A percentile compares a stretch with the other conserved stretches of the same genome.
Evolutionary conservation across 139 green algal species (phyloP).

Genomic region (Bryopsis sp.): DNA sequence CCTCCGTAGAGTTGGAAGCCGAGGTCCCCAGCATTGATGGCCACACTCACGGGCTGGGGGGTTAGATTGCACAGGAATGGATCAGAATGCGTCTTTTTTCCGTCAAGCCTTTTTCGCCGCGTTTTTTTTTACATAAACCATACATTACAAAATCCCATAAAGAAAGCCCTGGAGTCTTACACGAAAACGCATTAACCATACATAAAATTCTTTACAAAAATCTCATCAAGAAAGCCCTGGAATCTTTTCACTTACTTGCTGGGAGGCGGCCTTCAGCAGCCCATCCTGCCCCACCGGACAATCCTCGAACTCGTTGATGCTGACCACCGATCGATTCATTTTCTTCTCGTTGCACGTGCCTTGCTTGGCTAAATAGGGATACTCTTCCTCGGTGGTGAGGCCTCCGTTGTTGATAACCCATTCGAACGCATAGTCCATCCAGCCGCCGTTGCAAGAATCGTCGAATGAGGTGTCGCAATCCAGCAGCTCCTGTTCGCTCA

Average conservation of each 20-base stretch:
- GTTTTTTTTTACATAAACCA: too few relatives aligned
- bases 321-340: constrained; percentile 50
- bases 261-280: constrained; percentile 29
- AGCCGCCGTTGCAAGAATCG: constrained; percentile 40
- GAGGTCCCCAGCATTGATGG: not conserved
- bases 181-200: too few relatives aligned
- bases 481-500: constrained; percentile 92
- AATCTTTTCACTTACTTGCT: constrained; percentile 8
- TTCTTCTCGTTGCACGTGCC: constrained; percentile 42
- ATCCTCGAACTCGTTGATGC: constrained; percentile 27
- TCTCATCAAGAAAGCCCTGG: not conserved
- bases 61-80: constrained; percentile 3
- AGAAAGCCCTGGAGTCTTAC: too few relatives aligned
- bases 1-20: constrained; percentile 17
- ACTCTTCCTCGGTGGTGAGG: constrained; percentile 84
- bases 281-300: constrained; percentile 39
- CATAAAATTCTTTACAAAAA: too few relatives aligned
- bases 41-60: constrained; percentile 13
- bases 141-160: too few relatives aligned
- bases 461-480: constrained; percentile 68
- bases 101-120: too few relatives aligned
- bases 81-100: too few relatives aligned
- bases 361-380: constrained; percentile 49
- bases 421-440: constrained; percentile 42
- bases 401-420: constrained; percentile 66